phyloP scores from a whole-genome alignment of 2,329 filamentous ascomycete species.

The Epicoccum sorghinum region DNA sequence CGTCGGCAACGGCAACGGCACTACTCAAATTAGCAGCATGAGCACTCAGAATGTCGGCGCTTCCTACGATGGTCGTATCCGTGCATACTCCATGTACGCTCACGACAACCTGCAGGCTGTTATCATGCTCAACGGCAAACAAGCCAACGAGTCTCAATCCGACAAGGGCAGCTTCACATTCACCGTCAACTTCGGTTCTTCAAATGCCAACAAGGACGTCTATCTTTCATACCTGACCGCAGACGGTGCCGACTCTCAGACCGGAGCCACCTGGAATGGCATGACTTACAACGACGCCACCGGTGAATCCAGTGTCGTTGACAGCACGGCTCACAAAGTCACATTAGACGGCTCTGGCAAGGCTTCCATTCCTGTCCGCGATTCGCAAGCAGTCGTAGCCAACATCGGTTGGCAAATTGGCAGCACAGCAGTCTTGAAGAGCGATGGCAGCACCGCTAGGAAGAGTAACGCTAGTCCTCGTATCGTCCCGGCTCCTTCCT shows the following conservation, averaged over 20 bases:
- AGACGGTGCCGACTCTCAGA: conserved; percentile 52
- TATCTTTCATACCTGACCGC: conserved; percentile 57
- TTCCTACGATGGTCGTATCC: conserved; percentile 50
- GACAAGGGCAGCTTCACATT: conserved; percentile 51
- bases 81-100: conserved; percentile 55
- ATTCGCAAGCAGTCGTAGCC: conserved; percentile 56
- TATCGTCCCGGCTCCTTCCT: conserved; percentile 13
- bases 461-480: conserved; percentile 35
- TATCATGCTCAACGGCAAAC: conserved; percentile 55
- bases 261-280: conserved; percentile 56
- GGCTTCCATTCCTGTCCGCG: conserved; percentile 44
- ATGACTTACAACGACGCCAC: conserved; percentile 52
- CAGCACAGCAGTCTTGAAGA: conserved; percentile 37
- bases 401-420: conserved; percentile 52
- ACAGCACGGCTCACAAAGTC: conserved; percentile 39
- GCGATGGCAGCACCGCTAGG: conserved; percentile 32
- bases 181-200: conserved; percentile 49
- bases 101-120: conserved; percentile 50
- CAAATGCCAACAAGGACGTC: conserved; percentile 51
- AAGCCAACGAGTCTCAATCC: conserved; percentile 49
- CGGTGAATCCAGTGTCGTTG: conserved; percentile 48
- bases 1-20: conserved; percentile 55
- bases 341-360: conserved; percentile 31
- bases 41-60: conserved; percentile 38
- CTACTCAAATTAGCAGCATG: conserved; percentile 52